A percentile compares a stretch with the other conserved stretches of the same genome.
These are phyloP conservation scores for Terfezia boudieri DNA, from an alignment of 495 filamentous ascomycete species.

Conservation along the genomic window DNA sequence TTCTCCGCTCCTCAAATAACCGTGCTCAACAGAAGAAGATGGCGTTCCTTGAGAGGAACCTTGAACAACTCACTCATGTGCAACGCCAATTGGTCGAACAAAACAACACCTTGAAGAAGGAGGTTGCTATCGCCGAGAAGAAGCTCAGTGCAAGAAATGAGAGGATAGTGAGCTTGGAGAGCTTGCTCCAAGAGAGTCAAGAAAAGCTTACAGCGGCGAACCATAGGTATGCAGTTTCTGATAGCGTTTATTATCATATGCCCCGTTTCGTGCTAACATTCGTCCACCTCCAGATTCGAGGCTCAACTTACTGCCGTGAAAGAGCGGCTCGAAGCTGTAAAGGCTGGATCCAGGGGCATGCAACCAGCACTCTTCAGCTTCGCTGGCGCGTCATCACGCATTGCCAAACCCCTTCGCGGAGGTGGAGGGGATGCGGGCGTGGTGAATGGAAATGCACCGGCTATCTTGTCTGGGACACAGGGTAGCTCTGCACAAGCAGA, in stretches of 20 bases:
- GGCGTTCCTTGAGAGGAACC: constrained; percentile 94
- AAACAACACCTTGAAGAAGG: constrained; percentile 89
- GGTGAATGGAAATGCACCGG: constrained; percentile 8
- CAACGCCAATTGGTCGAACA: constrained; percentile 96
- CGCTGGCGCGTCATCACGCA: constrained; percentile 41
- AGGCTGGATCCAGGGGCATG: constrained; percentile 65
- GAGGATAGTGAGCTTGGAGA: constrained; percentile 80
- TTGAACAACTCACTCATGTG: constrained; percentile 91
- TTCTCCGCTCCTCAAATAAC: constrained; percentile 85
- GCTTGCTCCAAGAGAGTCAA: constrained; percentile 82
- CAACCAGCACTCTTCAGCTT: constrained; percentile 52
- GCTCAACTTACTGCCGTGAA: constrained; percentile 90
- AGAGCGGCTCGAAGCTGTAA: constrained; percentile 88
- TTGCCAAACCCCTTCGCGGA: constrained; percentile 90
- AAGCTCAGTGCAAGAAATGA: constrained; percentile 93
- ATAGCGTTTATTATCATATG: constrained; percentile 1
- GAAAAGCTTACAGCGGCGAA: constrained; percentile 92
- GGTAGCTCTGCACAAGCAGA: constrained; percentile 16
- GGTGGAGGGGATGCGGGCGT: constrained; percentile 25
- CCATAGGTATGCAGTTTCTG: constrained; percentile 47
- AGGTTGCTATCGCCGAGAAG: constrained; percentile 92
- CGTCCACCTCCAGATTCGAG: constrained; percentile 49
- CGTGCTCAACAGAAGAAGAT: constrained; percentile 99
- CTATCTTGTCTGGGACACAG: constrained; percentile 26
- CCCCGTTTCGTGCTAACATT: constrained; percentile 3